Evolutionary conservation across 768 basidiomycete species (phyloP).

Genomic region (Leccinum subtestaceum): DNA sequence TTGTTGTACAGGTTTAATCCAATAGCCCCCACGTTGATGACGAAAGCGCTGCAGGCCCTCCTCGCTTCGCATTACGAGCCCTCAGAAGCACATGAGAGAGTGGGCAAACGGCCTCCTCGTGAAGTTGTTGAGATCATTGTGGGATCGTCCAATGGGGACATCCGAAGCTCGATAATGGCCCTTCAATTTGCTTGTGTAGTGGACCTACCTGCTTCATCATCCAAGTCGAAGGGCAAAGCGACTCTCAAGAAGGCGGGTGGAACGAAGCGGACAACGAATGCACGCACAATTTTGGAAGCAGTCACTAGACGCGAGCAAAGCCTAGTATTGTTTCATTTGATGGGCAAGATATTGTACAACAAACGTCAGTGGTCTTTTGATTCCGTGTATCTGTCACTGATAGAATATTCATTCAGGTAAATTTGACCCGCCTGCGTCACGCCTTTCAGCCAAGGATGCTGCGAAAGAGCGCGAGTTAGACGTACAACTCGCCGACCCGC

Average conservation of each 20-base stretch:
- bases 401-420: conserved; percentile 51
- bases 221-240: conserved; percentile 24
- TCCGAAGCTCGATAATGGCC: conserved; percentile 90
- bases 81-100: conserved; percentile 6
- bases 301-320: conserved; percentile 83
- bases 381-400: neutral
- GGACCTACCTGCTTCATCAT: conserved; percentile 24
- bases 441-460: conserved; percentile 58
- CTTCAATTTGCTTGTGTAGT: conserved; percentile 79
- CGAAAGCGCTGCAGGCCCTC: conserved; percentile 69
- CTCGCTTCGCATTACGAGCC: conserved; percentile 48
- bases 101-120: conserved; percentile 46
- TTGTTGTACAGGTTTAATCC: conserved; percentile 74
- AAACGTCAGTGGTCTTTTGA: conserved; percentile 56
- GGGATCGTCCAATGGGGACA: conserved; percentile 83
- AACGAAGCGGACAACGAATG: conserved; percentile 17
- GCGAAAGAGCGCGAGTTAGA: conserved; percentile 61
- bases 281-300: conserved; percentile 56
- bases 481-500: conserved; percentile 49
- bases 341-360: conserved; percentile 94
- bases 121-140: conserved; percentile 75
- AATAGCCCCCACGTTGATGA: conserved; percentile 82
- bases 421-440: conserved; percentile 60
- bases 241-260: conserved; percentile 31
- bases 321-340: conserved; percentile 83